Base-by-base conservation (phyloP, 495 filamentous ascomycete genomes). In the Cercophora newfieldiana region DNA sequence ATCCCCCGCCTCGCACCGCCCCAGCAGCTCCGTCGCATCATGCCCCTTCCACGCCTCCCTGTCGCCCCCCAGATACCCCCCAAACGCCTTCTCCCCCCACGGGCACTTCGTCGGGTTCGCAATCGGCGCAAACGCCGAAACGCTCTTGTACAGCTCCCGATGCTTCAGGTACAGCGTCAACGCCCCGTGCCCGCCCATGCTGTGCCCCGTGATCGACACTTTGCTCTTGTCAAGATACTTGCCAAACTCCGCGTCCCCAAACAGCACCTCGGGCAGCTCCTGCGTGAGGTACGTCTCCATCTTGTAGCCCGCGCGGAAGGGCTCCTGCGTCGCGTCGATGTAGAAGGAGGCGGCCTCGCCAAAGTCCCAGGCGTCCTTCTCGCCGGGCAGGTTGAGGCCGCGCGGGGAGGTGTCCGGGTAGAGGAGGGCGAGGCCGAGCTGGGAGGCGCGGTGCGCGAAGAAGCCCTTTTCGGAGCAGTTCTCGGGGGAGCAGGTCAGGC, bases 401-500 rank as follows among this genome's bases (percentile, higher is more conserved):
- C 93, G 87, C 56, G 95, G 95, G 37, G 91, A 95, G 16, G 95
- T 99, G 81, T 99, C 95, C 0, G 95, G 95, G 77, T 93, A 98
- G 14, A 97, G 84, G 61, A 99, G 74, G 0, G 95, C 95, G 72
- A 99, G 91, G 48, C 91, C 90, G 69, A 87, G 87, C 68, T 88
- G 81, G 64, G 87, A 84, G 14, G 95, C 95, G 55, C 81, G 83
- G 68, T 90, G 86, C 75, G 98, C 94, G 79, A 99, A 91, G 82
- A 97, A 97, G 68, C 94, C 91, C 78, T 98, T 99, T 76, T 99
- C 96, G 31, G 93, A 86, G 77, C 93, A 93, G 81, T 99, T 99
- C 67, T 98, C 93, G 18, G 91, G 93, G 0, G 94, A 94, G 82
- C 95, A 99, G 65, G 96, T 98, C 44, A 99, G 80, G 28, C 95